These are phyloP conservation scores for Eucommia ulmoides DNA, from an alignment of 257 asterid species.

Conservation along the genomic window DNA sequence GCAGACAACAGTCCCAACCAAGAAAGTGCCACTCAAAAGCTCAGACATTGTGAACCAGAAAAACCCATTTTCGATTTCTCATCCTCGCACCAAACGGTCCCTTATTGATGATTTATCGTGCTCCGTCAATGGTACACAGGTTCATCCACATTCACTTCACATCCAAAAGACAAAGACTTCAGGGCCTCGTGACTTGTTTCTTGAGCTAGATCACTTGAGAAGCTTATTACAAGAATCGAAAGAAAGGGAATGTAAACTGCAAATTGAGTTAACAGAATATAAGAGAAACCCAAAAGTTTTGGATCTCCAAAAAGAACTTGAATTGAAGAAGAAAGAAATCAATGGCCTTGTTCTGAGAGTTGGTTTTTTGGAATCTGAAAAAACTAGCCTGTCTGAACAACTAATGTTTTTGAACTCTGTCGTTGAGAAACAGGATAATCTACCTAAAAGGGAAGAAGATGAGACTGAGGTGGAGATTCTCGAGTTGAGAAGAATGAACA, in stretches of 20 bases:
- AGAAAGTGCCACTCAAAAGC: conserved; percentile 32
- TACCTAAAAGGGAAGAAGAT: conserved; percentile 14
- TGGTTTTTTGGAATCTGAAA: conserved; percentile 47
- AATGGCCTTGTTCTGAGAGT: conserved; percentile 45
- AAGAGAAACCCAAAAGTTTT: conserved; percentile 30
- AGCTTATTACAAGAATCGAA: conserved; percentile 69
- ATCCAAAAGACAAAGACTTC: conserved; percentile 29
- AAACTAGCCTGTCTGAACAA: conserved; percentile 38
- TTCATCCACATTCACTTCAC: conserved; percentile 51
- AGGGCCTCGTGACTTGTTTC: conserved; percentile 55
- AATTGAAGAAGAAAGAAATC: conserved; percentile 37
- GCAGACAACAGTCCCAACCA: conserved; percentile 38
- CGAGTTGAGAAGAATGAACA: conserved; percentile 81
- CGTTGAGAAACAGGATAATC: conserved; percentile 28
- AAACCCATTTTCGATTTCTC: conserved; percentile 19
- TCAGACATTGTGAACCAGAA: conserved; percentile 29
- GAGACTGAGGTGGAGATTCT: conserved; percentile 68
- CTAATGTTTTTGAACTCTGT: conserved; percentile 27
- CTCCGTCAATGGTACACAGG: conserved; percentile 47
- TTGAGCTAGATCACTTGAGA: conserved; percentile 79
- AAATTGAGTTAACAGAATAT: conserved; percentile 50
- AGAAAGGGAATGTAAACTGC: conserved; percentile 64
- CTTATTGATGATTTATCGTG: conserved; percentile 74
- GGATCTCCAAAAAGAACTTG: conserved; percentile 56
- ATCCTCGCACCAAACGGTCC: conserved; percentile 66